Evolutionary conservation across 2,329 filamentous ascomycete species (phyloP).

Genomic region (Venturia nashicola): DNA sequence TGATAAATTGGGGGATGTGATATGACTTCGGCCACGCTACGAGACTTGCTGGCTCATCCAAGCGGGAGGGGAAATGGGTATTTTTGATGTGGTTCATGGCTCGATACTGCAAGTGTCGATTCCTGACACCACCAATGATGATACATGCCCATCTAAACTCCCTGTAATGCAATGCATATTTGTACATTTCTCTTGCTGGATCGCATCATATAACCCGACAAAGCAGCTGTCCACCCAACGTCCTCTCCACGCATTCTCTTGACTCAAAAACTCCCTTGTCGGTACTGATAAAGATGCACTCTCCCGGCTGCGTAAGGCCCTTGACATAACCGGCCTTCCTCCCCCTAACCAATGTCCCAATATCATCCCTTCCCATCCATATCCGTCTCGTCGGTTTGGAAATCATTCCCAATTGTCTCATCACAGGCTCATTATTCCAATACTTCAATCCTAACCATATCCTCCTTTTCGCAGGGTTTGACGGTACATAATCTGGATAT

Average conservation of each 20-base stretch:
- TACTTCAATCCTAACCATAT: constrained; percentile 90
- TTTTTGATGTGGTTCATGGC: neutral
- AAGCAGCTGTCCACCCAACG: constrained; percentile 66
- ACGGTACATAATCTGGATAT: constrained; percentile 16
- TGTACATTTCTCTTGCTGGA: neutral
- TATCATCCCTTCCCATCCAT: constrained; percentile 46
- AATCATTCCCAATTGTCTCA: constrained; percentile 53
- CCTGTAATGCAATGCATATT: neutral
- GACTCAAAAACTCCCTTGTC: constrained; percentile 68
- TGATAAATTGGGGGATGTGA: neutral
- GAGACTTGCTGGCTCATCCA: neutral
- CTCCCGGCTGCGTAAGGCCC: constrained; percentile 63
- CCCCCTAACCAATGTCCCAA: constrained; percentile 58
- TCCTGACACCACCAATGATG: neutral
- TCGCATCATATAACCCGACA: constrained; percentile 41
- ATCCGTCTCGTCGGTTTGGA: constrained; percentile 63
- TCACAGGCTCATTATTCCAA: constrained; percentile 68
- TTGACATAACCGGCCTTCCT: constrained; percentile 53
- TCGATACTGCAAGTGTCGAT: neutral
- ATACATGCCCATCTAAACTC: neutral
- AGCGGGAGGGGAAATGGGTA: neutral
- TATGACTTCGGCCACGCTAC: neutral
- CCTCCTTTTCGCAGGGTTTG: constrained; percentile 60
- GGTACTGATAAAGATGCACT: constrained; percentile 71
- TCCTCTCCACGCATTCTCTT: constrained; percentile 69